phyloP scores from a whole-genome alignment of 1,284 basidiomycete species.

The Malassezia caprae region DNA sequence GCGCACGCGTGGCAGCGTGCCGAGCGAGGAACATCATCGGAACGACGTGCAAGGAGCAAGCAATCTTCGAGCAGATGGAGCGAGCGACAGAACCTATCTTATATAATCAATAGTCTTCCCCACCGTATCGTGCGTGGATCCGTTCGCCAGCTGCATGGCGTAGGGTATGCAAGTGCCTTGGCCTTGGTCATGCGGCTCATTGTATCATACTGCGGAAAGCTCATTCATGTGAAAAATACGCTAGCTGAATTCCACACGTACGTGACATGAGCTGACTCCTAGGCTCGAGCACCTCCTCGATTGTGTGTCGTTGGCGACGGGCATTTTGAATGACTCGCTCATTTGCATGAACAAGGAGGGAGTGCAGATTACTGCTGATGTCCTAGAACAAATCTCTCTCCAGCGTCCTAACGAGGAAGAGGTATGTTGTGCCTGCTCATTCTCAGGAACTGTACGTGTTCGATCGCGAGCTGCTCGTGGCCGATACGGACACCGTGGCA shows the following conservation, averaged over 20 bases:
- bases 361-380: slow-evolving; percentile 33
- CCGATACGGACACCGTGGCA: slow-evolving; percentile 31
- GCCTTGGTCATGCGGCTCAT: slow-evolving; percentile 29
- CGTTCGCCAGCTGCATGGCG: not conserved
- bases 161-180: not conserved
- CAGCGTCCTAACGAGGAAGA: not conserved
- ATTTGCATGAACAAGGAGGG: slow-evolving; percentile 45
- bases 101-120: not conserved
- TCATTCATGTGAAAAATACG: slow-evolving; percentile 33
- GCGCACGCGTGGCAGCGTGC: not conserved
- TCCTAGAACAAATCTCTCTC: slow-evolving; percentile 24
- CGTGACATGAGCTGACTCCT: not conserved
- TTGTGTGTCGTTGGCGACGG: slow-evolving; percentile 40
- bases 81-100: not conserved
- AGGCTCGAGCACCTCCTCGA: slow-evolving; percentile 40
- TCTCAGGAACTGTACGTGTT: slow-evolving; percentile 38
- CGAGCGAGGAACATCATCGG: not conserved
- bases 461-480: slow-evolving; percentile 41
- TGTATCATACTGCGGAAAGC: slow-evolving; percentile 37
- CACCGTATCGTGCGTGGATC: not conserved
- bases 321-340: slow-evolving; percentile 36
- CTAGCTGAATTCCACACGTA: slow-evolving; percentile 32
- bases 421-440: not conserved
- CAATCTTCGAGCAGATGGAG: not conserved
- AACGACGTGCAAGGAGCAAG: not conserved